A percentile compares a stretch with the other conserved stretches of the same genome.
These are phyloP conservation scores for Fraxinus quadrangulata DNA, from an alignment of 257 asterid genomes.

Conservation along the genomic window DNA sequence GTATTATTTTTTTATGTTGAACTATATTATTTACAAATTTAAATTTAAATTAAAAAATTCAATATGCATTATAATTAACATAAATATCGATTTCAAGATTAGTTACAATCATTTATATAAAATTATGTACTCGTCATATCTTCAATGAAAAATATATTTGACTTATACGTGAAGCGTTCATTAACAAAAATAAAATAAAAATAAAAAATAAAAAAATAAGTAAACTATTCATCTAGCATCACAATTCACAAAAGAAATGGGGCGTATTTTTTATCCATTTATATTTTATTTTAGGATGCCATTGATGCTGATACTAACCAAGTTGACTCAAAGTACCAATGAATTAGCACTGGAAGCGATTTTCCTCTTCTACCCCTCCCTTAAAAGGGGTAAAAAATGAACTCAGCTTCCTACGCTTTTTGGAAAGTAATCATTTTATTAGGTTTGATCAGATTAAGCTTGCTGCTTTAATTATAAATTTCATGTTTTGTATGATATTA, in stretches of 20 bases:
- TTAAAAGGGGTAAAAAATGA: neutral
- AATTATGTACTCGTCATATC: neutral
- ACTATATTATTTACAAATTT: too few relatives aligned
- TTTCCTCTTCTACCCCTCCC: neutral
- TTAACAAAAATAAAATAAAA: too few relatives aligned
- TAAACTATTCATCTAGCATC: neutral
- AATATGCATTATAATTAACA: too few relatives aligned
- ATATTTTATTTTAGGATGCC: neutral
- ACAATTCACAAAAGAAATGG: neutral
- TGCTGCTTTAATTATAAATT: too few relatives aligned
- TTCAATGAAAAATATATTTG: too few relatives aligned
- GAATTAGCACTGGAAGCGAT: slow-evolving; percentile 4
- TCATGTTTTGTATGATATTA: too few relatives aligned
- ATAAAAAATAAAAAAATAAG: too few relatives aligned
- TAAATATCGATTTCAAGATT: neutral
- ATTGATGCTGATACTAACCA: neutral
- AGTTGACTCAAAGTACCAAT: slow-evolving; percentile 25
- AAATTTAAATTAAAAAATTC: too few relatives aligned
- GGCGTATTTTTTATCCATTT: neutral
- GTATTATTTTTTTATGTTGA: too few relatives aligned
- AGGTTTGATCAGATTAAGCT: neutral
- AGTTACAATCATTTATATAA: too few relatives aligned
- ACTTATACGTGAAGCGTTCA: too few relatives aligned
- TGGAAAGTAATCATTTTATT: neutral
- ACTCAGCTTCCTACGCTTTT: neutral